phyloP scores from a whole-genome alignment of 176 grass and related monocot genomes.

The Zizania latifolia region DNA sequence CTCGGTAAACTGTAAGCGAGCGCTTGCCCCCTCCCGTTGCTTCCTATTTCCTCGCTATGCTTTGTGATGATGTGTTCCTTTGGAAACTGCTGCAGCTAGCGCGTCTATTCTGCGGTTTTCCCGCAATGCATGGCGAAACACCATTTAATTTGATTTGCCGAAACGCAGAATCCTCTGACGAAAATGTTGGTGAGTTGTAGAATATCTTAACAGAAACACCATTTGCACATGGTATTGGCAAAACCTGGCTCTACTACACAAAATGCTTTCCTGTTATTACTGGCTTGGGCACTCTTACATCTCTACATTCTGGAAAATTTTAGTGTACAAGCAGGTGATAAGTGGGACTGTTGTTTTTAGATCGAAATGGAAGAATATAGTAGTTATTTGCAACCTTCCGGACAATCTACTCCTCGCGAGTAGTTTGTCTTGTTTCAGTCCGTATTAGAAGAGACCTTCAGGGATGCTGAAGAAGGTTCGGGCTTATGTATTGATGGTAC shows the following conservation, averaged over 20 bases:
- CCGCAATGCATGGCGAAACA: neutral
- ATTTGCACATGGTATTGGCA: neutral
- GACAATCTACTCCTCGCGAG: neutral
- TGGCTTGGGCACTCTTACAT: neutral
- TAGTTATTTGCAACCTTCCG: neutral
- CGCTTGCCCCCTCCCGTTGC: neutral
- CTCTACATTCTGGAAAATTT: neutral
- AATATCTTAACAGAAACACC: neutral
- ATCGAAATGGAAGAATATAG: neutral
- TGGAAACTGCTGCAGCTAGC: neutral
- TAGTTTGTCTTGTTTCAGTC: neutral
- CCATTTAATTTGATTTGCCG: neutral
- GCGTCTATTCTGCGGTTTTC: too few species aligned
- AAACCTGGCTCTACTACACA: neutral
- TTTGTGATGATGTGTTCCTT: neutral
- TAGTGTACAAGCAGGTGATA: constrained; percentile 4
- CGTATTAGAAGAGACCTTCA: too few species aligned
- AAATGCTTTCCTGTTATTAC: neutral
- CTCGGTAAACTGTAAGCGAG: constrained; percentile 44
- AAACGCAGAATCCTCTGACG: neutral
- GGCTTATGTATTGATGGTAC: neutral
- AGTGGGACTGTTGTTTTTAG: constrained; percentile 15
- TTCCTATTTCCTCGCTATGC: neutral
- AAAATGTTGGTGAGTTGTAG: neutral
- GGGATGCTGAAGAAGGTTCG: neutral